A percentile compares a stretch with the other conserved stretches of the same genome.
Evolutionary conservation across 306 rosid species (phyloP).

Genomic region (Quercus agrifolia): DNA sequence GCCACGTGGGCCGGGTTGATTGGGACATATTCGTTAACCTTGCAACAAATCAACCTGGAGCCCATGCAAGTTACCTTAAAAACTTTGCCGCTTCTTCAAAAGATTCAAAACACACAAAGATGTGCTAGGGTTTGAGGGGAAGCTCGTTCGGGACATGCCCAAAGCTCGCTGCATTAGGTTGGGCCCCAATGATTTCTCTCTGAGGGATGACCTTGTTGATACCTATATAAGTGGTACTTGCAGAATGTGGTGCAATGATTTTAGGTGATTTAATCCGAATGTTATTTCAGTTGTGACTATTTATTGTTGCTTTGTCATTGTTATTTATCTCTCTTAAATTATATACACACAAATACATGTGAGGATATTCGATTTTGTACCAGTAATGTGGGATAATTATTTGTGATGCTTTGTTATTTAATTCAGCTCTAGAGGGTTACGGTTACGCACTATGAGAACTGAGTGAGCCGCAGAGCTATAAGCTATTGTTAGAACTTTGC

Average conservation of each 20-base stretch:
- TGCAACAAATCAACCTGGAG: no score
- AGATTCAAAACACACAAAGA: slow-evolving; percentile 36
- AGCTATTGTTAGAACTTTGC: neutral
- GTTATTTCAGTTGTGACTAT: slow-evolving; percentile 14
- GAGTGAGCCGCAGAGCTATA: neutral
- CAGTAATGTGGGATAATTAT: slow-evolving; percentile 30
- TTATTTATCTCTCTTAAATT: slow-evolving; percentile 11
- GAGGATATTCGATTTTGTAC: slow-evolving; percentile 27
- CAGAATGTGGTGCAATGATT: slow-evolving; percentile 60
- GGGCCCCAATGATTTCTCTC: slow-evolving; percentile 83
- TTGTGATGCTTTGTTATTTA: slow-evolving; percentile 4
- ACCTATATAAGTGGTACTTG: slow-evolving; percentile 87
- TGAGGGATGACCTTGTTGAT: slow-evolving; percentile 83
- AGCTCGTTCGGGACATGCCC: slow-evolving; percentile 80
- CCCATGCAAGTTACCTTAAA: no score
- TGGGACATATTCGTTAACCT: no score
- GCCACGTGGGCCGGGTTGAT: no score
- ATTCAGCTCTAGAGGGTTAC: slow-evolving; percentile 7
- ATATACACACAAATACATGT: neutral
- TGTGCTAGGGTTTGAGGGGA: slow-evolving; percentile 80
- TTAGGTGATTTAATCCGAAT: slow-evolving; percentile 23
- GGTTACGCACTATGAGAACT: neutral
- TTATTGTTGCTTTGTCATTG: slow-evolving; percentile 23
- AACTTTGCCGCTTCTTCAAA: no score
- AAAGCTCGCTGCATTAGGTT: slow-evolving; percentile 73